Evolutionary conservation across 2,329 filamentous ascomycete species (phyloP).

Genomic region (Phoma herbarum): DNA sequence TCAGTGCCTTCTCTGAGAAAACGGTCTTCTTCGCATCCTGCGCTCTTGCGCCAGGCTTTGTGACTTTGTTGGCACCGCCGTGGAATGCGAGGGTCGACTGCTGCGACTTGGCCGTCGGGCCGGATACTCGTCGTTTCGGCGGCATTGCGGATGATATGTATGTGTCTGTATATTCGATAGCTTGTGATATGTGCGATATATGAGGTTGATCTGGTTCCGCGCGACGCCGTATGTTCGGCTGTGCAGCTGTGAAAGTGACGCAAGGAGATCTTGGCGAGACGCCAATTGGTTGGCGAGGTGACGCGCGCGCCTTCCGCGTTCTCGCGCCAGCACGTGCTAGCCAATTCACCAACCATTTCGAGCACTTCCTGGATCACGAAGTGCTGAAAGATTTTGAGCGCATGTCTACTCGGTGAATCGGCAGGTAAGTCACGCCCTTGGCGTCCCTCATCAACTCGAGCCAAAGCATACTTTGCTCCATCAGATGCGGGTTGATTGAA

Average conservation of each 20-base stretch:
- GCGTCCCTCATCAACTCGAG: background rate
- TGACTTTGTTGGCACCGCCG: constrained; percentile 63
- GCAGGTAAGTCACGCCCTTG: background rate
- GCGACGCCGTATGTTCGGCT: constrained; percentile 21
- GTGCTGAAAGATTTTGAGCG: background rate
- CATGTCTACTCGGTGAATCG: background rate
- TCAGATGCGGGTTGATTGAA: background rate
- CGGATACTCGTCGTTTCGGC: constrained; percentile 54
- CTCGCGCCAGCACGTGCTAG: constrained; percentile 17
- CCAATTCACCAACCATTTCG: constrained; percentile 1
- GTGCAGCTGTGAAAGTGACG: constrained; percentile 32
- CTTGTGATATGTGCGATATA: constrained; percentile 1
- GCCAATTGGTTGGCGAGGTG: constrained; percentile 21
- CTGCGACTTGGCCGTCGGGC: constrained; percentile 58
- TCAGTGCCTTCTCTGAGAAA: constrained; percentile 44
- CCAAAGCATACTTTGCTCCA: too few relatives aligned
- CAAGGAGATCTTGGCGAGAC: constrained; percentile 15
- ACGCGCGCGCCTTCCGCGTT: constrained; percentile 7
- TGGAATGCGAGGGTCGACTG: constrained; percentile 72
- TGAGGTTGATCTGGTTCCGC: constrained; percentile 15
- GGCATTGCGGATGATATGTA: constrained; percentile 48
- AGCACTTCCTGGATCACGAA: background rate
- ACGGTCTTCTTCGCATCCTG: constrained; percentile 52
- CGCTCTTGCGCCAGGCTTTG: constrained; percentile 60
- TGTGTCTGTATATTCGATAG: background rate